Evolutionary conservation across 2,329 filamentous ascomycete genomes (phyloP), one percentile per base, ranked within the genome.

Genomic region (Alternaria arbusti): DNA sequence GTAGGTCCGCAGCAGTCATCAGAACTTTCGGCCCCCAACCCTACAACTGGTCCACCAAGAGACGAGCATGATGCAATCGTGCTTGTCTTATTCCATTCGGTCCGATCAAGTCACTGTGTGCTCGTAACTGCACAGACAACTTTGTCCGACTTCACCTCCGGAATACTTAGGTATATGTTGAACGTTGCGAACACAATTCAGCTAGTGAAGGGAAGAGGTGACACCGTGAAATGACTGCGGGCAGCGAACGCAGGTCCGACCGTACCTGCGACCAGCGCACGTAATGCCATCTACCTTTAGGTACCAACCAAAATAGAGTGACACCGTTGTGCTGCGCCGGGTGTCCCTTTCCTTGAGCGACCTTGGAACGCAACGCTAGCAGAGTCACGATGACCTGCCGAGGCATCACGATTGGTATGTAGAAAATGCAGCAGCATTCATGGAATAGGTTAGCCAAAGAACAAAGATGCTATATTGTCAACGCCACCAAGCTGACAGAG

Each of bases 1-100:
- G 65, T 45, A 72, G 69, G 59, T 51, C 56, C 54, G 47, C 49
- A 62, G 58, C 44, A 59, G 59, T 67, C 58, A 66, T 66, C 61
- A 65, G 61, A 55, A 57, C 36, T 25, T 26, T 64, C 59, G 59
- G 70, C 69, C 67, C 69, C 69, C 59, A 61, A 17, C 44, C 32
- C 30, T 54, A 28, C 50, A 22, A 51, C 28, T 68, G 36, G 54
- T 63, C 51, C 46, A 52, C 54, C 49, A 58, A 36, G n/a, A 61
- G 43, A 57, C n/a, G 44, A 10, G 20, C 36, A 49, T 57, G 57
- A 63, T 46, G 59, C 61, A 68, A 52, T 59, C 20, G 56, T 59
- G n/a, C 30, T 30, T 40, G 49, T 30, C 6, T 51, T 10, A 28
- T 20, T 17, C 6, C 28, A 20, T 23, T 12, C 12, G 20, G 22